A percentile compares a stretch with the other conserved stretches of the same genome.
phyloP scores from a whole-genome alignment of 2,329 filamentous ascomycete genomes.

The Cyphellophora europaea region DNA sequence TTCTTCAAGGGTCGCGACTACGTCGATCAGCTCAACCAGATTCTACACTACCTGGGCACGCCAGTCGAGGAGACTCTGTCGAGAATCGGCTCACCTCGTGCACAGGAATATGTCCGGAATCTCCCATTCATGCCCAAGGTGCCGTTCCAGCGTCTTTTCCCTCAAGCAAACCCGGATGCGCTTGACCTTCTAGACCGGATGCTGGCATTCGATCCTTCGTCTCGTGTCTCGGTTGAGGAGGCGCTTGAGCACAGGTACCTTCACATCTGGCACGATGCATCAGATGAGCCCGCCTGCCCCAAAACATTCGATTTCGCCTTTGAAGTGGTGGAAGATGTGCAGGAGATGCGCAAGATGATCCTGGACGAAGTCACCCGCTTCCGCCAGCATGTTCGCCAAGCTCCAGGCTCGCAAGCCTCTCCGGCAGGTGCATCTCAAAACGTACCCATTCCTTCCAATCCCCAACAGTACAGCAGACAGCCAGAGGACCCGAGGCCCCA shows the following conservation, averaged over 20 bases:
- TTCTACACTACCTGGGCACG: constrained; percentile 93
- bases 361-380: constrained; percentile 88
- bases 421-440: constrained; percentile 33
- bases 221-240: constrained; percentile 86
- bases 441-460: constrained; percentile 55
- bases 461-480: constrained; percentile 43
- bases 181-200: constrained; percentile 93
- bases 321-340: constrained; percentile 91
- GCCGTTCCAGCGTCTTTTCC: constrained; percentile 79
- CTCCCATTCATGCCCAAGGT: constrained; percentile 92
- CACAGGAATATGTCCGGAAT: constrained; percentile 97
- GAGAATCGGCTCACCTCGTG: constrained; percentile 87
- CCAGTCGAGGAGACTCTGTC: constrained; percentile 90
- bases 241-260: constrained; percentile 95
- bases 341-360: constrained; percentile 95
- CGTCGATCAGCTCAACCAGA: constrained; percentile 98
- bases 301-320: constrained; percentile 97
- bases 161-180: constrained; percentile 88
- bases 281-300: constrained; percentile 88
- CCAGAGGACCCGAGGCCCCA: constrained; percentile 53
- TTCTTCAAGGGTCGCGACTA: constrained; percentile 99
- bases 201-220: constrained; percentile 92
- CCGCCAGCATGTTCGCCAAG: constrained; percentile 51
- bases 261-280: constrained; percentile 96
- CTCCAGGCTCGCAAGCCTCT: constrained; percentile 16